Evolutionary conservation across 495 filamentous ascomycete genomes (phyloP).

Genomic region (Cryomyces minteri): DNA sequence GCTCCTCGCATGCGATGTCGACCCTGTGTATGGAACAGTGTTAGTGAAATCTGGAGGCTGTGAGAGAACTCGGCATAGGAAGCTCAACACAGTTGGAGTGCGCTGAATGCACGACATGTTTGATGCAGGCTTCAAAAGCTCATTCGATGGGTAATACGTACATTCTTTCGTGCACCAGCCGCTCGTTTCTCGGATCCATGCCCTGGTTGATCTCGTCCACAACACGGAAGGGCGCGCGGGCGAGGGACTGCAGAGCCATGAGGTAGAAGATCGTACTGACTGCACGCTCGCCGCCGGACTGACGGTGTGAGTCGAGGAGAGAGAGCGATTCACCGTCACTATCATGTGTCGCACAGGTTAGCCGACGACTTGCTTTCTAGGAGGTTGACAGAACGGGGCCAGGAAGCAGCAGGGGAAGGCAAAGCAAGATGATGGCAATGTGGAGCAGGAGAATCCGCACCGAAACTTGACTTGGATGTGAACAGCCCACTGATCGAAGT

Average conservation of each 20-base stretch:
- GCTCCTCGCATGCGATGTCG: conserved; percentile 27
- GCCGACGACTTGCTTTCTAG: neutral
- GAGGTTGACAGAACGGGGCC: neutral
- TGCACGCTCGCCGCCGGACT: conserved; percentile 89
- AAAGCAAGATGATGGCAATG: neutral
- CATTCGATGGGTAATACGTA: no score
- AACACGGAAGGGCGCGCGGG: conserved; percentile 92
- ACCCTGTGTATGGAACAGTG: neutral
- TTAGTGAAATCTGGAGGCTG: no score
- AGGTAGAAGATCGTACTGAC: conserved; percentile 99
- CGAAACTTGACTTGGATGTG: conserved; percentile 90
- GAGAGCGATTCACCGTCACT: conserved; percentile 72
- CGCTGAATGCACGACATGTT: no score
- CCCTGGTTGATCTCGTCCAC: conserved; percentile 99
- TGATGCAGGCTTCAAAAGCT: no score
- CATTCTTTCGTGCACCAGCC: conserved; percentile 93
- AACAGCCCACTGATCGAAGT: conserved; percentile 85
- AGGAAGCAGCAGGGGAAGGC: neutral
- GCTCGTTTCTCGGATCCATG: conserved; percentile 96
- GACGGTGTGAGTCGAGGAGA: conserved; percentile 71
- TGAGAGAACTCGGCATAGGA: no score
- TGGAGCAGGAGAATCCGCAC: conserved; percentile 22
- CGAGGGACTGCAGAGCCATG: conserved; percentile 90
- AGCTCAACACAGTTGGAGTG: no score
- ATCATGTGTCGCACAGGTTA: neutral